These are phyloP conservation scores for Neckera pumila DNA, from an alignment of 225 moss, liverwort and hornwort genomes.

Conservation along the genomic window DNA sequence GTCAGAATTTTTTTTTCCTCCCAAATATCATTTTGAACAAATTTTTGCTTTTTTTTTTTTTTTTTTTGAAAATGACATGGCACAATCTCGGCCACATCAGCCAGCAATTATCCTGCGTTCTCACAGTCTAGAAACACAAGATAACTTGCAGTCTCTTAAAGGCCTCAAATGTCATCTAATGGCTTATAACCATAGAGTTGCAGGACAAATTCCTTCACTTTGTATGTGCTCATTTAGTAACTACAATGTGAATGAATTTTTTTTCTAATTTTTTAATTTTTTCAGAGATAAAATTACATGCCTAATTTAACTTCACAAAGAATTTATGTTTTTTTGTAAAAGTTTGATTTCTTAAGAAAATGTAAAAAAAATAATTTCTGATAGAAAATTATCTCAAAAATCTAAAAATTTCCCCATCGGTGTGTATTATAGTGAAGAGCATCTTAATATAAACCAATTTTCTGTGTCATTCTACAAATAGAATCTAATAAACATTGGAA, in stretches of 20 bases:
- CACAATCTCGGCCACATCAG: too few relatives aligned
- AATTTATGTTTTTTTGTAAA: neutral
- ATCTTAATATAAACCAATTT: neutral
- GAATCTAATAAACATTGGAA: neutral
- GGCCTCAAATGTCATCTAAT: too few relatives aligned
- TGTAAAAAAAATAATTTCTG: neutral
- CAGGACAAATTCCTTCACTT: neutral
- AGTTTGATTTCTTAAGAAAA: neutral
- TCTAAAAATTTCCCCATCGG: neutral
- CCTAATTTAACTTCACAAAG: neutral
- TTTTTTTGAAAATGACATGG: too few relatives aligned
- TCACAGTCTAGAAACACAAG: too few relatives aligned
- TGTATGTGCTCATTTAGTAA: neutral
- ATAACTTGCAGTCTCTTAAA: too few relatives aligned
- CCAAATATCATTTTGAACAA: too few relatives aligned
- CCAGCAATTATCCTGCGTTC: too few relatives aligned
- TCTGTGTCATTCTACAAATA: rapidly evolving
- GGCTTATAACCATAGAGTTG: neutral
- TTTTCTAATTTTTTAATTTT: neutral
- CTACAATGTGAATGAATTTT: neutral
- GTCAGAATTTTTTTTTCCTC: too few relatives aligned
- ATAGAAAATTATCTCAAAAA: neutral
- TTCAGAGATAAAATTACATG: neutral
- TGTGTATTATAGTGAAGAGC: neutral
- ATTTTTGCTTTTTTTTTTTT: too few relatives aligned